Base-by-base conservation (phyloP, 2,329 filamentous ascomycete species). In the Xylaria sp. region DNA sequence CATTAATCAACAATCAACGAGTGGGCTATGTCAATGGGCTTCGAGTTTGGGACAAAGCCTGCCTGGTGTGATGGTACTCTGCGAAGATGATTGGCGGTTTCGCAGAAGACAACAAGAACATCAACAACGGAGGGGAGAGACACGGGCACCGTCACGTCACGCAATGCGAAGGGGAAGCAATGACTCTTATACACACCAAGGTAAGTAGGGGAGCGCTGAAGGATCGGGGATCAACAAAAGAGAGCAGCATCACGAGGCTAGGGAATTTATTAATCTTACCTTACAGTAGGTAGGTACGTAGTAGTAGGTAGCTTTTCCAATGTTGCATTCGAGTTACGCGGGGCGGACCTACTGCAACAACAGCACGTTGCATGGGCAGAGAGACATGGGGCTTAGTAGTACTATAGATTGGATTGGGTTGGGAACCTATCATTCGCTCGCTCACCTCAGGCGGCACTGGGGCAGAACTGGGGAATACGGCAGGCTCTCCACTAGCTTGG, bases 191-290 rank as follows among this genome's bases (percentile, higher is more conserved):
- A 71, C 71, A 71, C 61, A 58, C 17, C 12, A 7, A 23, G 12
- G 7, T 9, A 9, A 37, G 7, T 47, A 9, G 43, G 45, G 45
- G 38, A 46, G 25, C 28, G 17, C 33, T n/a, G 37, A 53, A 42
- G 51, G 60, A 45, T 57, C n/a, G n/a, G 51, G 54, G 56, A 59
- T 60, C 51, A 63, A 63, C 54, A 66, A 46, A 40, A 25, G 31
- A 37, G 38, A 15, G 47, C 35, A 51, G 47, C 61, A 61, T 43
- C 37, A 51, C 43, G 59, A 61, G 61, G 60, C 64, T 52, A 57
- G 67, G 69, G 67, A 69, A 68, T 69, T 69, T 64, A 31, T 54
- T 62, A 67, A 57, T 68, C 62, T 68, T 63, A 67, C 60, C 4
- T n/a, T n/a, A n/a, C n/a, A n/a, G n/a, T n/a, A n/a, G n/a, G n/a